phyloP scores from a whole-genome alignment of 179 eudicot genomes.

The Patellifolia procumbens region DNA sequence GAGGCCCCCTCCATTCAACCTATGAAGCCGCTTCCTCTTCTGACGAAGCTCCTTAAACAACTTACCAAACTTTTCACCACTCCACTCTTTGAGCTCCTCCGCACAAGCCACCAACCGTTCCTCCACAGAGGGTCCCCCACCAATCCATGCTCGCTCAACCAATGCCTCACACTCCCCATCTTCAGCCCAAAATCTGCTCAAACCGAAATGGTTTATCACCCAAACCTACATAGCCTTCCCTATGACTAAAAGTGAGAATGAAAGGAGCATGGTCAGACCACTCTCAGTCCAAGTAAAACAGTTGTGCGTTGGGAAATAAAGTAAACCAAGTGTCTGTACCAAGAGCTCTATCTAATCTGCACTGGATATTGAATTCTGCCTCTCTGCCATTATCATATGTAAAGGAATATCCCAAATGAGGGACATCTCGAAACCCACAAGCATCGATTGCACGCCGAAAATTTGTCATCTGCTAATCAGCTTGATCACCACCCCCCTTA shows the following conservation, averaged over 20 bases:
- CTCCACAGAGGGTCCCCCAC: fast-evolving
- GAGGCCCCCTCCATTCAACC: background rate
- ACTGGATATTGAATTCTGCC: background rate
- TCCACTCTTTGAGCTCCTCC: background rate
- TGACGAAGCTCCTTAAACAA: background rate
- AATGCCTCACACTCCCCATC: background rate
- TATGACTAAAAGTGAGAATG: background rate
- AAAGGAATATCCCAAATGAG: background rate
- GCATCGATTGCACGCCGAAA: background rate
- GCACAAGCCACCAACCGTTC: background rate
- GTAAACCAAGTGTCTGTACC: background rate
- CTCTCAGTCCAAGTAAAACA: background rate
- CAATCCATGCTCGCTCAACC: background rate
- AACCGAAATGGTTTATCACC: background rate
- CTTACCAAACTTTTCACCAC: background rate
- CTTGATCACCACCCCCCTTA: background rate
- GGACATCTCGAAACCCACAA: background rate
- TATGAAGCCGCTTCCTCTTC: background rate
- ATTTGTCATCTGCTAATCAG: background rate
- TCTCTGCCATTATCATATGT: background rate
- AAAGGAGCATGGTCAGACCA: conserved; percentile 13
- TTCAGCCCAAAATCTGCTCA: background rate
- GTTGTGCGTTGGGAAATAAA: background rate
- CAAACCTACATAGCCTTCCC: too few relatives aligned
- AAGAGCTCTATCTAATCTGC: background rate